Base-by-base conservation (phyloP, 1,284 basidiomycete genomes). In the Phenoliferia sp. region DNA sequence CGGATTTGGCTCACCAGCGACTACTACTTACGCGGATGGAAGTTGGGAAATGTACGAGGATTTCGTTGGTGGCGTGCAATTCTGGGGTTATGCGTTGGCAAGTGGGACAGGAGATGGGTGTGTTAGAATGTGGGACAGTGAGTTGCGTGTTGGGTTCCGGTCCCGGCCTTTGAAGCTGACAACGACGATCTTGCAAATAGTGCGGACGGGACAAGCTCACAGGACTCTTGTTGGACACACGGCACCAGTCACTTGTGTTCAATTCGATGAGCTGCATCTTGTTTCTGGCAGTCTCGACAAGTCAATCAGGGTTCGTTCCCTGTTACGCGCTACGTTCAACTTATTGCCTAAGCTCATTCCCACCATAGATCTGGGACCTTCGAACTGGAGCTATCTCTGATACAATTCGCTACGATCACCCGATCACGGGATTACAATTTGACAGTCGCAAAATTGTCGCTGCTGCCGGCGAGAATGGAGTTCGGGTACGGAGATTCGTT, bases 111-210 rank as follows among this genome's bases (percentile, higher is more conserved):
- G 92, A 1, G 96, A 99, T 80, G 94, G 95, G 48, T 94, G 90
- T 0, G 93, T 99, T 34, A 83, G 96, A 68, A 96, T 99, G 92
- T 99, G 96, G 96, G 96, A 99, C 78, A 96, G 92, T 94, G 77
- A 84, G 90, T 84, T 32, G 19, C 19, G 59, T 34, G 66, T 34
- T 58, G 59, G n/a, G 32, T 60, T 3, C 61, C 26, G 76, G 34
- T 28, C n/a, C 48, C 9, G 35, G 29, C 12, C 32, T 31, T 35
- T 52, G 22, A 22, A 44, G 3, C 58, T 66, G 35, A 61, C 26
- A 33, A 44, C 68, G 17, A 16, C 29, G 26, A 19, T 28, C 34
- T 34, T 62, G 12, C 64, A n/a, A n/a, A n/a, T n/a, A 94, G 92
- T 99, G 94, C 89, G 96, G 52, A 99, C 95, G 52, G 96, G 96